These are phyloP conservation scores for Lithospermum erythrorhizon DNA, from an alignment of 257 asterid genomes.

Conservation along the genomic window DNA sequence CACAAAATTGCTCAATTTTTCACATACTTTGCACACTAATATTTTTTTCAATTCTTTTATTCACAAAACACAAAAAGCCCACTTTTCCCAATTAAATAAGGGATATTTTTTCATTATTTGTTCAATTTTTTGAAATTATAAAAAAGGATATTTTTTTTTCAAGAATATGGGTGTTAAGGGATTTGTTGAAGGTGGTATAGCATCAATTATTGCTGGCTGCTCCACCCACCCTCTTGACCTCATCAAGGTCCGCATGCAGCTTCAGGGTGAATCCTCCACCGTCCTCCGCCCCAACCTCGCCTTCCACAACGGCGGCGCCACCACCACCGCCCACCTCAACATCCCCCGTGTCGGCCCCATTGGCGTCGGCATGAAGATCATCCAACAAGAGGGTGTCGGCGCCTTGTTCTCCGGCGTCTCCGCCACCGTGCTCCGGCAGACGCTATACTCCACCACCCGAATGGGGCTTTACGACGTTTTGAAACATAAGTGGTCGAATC, in stretches of 20 bases:
- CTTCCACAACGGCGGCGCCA: slow-evolving; percentile 20
- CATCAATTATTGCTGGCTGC: slow-evolving; percentile 83
- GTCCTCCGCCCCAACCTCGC: slow-evolving; percentile 60
- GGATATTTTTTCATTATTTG: neutral
- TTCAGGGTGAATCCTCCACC: slow-evolving; percentile 49
- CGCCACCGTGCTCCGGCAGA: slow-evolving; percentile 90
- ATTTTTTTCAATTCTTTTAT: neutral
- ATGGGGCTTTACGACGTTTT: slow-evolving; percentile 82
- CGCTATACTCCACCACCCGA: slow-evolving; percentile 76
- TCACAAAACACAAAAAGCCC: neutral
- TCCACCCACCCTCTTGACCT: slow-evolving; percentile 76
- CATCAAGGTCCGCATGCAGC: slow-evolving; percentile 82
- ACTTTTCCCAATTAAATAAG: no score
- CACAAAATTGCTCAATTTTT: neutral
- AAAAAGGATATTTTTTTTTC: neutral
- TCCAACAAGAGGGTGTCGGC: slow-evolving; percentile 59
- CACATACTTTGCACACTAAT: no score
- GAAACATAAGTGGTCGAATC: slow-evolving; percentile 66
- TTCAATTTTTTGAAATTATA: neutral
- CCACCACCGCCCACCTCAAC: slow-evolving; percentile 15
- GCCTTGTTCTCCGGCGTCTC: slow-evolving; percentile 88
- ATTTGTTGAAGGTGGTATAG: slow-evolving; percentile 87
- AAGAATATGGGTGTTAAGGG: slow-evolving; percentile 66
- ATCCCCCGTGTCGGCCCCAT: slow-evolving; percentile 53
- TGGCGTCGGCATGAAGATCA: slow-evolving; percentile 47